Base-by-base conservation (phyloP, 2,329 filamentous ascomycete species). In the Cadophora malorum region DNA sequence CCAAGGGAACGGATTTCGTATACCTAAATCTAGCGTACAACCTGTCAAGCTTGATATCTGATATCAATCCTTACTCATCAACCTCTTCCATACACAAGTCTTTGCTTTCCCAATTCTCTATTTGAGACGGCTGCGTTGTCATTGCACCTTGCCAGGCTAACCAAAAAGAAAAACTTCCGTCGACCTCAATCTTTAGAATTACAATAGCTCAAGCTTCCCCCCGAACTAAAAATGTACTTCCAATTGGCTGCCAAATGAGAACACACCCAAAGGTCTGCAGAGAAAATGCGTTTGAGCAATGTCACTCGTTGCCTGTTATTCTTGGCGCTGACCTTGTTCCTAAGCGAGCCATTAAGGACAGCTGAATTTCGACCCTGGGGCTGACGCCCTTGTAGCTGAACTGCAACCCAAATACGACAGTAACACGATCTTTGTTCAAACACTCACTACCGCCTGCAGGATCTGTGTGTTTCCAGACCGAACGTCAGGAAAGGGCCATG, bases 301-400 rank as follows among this genome's bases (percentile, higher is more conserved):
- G 3, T 41, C n/a, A 58, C 55, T 58, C 7, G 55, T 9, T n/a
- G 35, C 23, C 56, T 28, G 10, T 59, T 59, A 28, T 41, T 59
- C 56, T 25, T 45, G 35, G 56, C 56, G 56, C 56, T 59, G 56
- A 59, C 56, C 56, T 59, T 21, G 56, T 45, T 19, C 33, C 35
- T 59, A 59, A 59, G 56, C 56, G 56, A 59, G 12, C 56, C 35
- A 59, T 19, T 59, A 28, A n/a, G 21, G 31, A 33, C 55, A 58
- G 38, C 33, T 38, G 31, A 58, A 38, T 38, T 58, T 23, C 55
- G 21, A 58, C 55, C 55, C 55, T n/a, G 21, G 31, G 53, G 55
- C 33, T 38, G 55, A 38, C 10, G 6, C 33, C 31, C 19, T 14
- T 35, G 31, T 33, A 58, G 55, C 55, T 58, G 55, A 58, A 58